Base-by-base conservation (phyloP, 306 rosid genomes). In the Vigna trinervia region DNA sequence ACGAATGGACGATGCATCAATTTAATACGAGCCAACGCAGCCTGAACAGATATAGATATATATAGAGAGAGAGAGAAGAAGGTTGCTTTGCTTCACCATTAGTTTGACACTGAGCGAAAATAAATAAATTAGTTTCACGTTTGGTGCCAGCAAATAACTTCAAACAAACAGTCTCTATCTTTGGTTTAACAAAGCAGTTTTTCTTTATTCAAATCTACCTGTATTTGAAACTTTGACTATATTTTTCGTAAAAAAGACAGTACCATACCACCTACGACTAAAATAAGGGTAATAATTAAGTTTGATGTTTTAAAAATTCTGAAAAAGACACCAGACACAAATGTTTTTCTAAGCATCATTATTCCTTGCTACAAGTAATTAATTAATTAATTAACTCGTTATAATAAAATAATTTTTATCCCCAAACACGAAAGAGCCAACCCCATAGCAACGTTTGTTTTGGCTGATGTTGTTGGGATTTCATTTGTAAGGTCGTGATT, bases 21-120 rank as follows among this genome's bases (percentile, higher is more conserved):
- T 51, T 54, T 52, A 69, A 53, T 63, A 53, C 45, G 8, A 79
- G 78, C 80, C 75, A 78, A 60, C 57, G 39, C 51, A 67, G 19
- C 22, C 30, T 6, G 14, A 43, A 59, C 59, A n/a, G 69, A 30
- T 26, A 26, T 26, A 26, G 1, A 23, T 1, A 22, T 22, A 32
- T 45, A 61, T 58, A 43, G 12, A n/a, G 38, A 74, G 13, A 1
- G 14, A 6, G 2, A 6, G 30, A 23, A 5, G 52, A 13, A n/a
- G 5, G 9, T 53, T n/a, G 67, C 23, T 20, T 56, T n/a, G 67
- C 23, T 20, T 57, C 8, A 28, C 66, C 1, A 64, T 34, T 76
- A 22, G 73, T 51, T 36, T 22, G 62, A 76, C 65, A 34, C 50
- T 54, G 30, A 66, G 32, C 17, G 5, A 13, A 38, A 53, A 53